A percentile compares a stretch with the other conserved stretches of the same genome.
These are phyloP conservation scores for Pelargonium exstipulatum DNA, from an alignment of 441 rosid species.

Conservation along the genomic window DNA sequence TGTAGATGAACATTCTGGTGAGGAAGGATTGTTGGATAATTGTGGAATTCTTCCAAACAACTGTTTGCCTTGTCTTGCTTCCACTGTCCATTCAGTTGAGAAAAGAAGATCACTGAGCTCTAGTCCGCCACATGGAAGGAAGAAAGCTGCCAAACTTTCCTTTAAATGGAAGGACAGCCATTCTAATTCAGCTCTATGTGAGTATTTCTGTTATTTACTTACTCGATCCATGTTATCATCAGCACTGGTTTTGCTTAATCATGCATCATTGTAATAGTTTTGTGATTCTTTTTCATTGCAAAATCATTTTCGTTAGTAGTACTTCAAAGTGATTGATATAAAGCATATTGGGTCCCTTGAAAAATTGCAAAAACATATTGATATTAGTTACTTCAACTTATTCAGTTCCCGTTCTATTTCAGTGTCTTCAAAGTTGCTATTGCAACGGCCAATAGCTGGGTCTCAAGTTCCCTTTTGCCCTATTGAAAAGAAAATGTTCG, in stretches of 20 bases:
- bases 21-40: constrained; percentile 54
- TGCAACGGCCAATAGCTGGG: constrained; percentile 75
- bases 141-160: constrained; percentile 46
- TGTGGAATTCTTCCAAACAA: constrained; percentile 71
- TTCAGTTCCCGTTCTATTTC: constrained; percentile 25
- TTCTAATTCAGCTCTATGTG: constrained; percentile 46
- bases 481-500: constrained; percentile 70
- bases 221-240: neutral
- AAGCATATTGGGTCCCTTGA: no score
- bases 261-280: no score
- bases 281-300: no score
- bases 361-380: no score
- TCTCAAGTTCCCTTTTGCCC: constrained; percentile 89
- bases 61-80: constrained; percentile 76
- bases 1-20: constrained; percentile 39
- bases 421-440: constrained; percentile 67
- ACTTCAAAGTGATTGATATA: no score
- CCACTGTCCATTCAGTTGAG: constrained; percentile 55
- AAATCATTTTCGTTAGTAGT: no score
- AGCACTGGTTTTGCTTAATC: no score
- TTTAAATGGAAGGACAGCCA: constrained; percentile 71
- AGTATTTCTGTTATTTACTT: constrained; percentile 25
- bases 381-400: no score
- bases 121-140: constrained; percentile 65
- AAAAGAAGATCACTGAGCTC: constrained; percentile 67